Percentiles rank a stretch among this genome's conserved stretches.
These are phyloP conservation scores for Annulohypoxylon maeteangense DNA, from an alignment of 495 filamentous ascomycete genomes.

Conservation along the genomic window DNA sequence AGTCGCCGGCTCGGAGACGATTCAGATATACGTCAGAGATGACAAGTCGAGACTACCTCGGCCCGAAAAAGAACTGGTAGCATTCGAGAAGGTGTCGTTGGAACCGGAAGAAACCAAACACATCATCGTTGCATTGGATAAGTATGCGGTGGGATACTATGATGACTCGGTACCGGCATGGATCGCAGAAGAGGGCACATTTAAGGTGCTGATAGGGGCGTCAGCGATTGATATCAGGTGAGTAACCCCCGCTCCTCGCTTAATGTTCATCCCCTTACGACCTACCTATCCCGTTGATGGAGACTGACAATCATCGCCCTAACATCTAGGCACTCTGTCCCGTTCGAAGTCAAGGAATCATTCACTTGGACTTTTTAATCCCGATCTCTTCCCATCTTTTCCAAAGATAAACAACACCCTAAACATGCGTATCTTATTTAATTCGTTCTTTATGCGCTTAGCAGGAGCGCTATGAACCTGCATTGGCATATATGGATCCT, in stretches of 20 bases:
- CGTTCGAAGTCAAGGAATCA: constrained; percentile 66
- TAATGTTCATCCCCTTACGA: constrained; percentile 21
- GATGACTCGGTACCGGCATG: constrained; percentile 75
- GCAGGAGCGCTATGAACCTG: constrained; percentile 16
- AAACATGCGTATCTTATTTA: constrained; percentile 9
- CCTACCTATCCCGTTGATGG: constrained; percentile 30
- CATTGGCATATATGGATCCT: constrained; percentile 19
- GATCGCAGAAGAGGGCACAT: constrained; percentile 81
- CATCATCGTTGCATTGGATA: constrained; percentile 73
- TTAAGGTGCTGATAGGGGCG: constrained; percentile 72
- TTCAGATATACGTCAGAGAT: constrained; percentile 79
- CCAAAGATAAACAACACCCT: background rate
- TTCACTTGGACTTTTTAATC: constrained; percentile 66
- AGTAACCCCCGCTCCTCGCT: constrained; percentile 38
- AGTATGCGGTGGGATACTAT: constrained; percentile 83
- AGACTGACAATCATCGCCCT: constrained; percentile 39
- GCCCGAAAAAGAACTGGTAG: constrained; percentile 81
- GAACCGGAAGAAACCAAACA: constrained; percentile 74
- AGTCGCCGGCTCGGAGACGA: constrained; percentile 74
- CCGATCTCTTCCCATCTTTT: background rate
- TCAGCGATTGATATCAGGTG: constrained; percentile 60
- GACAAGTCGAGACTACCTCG: constrained; percentile 66
- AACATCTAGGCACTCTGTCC: constrained; percentile 53
- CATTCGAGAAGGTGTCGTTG: constrained; percentile 80
- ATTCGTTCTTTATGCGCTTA: constrained; percentile 24